Evolutionary conservation across 2,329 filamentous ascomycete species (phyloP), one percentile per base, ranked within the genome.

Genomic region (Pseudogymnoascus sp.): DNA sequence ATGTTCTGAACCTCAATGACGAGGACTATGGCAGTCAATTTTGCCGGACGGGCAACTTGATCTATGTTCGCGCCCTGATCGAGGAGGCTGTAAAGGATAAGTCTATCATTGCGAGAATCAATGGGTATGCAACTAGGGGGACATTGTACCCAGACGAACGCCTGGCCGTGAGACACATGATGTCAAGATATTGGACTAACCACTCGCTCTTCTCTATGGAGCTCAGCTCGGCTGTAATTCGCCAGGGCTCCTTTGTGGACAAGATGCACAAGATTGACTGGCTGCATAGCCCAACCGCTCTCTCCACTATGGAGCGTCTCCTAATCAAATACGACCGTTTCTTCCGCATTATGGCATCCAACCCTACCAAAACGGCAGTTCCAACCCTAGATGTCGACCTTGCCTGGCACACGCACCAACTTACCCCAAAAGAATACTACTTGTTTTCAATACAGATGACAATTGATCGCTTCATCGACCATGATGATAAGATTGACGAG

Each of bases 401-500:
- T 0, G 88, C 83, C 0, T 92, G 89, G 88, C 91, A 96, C 72
- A 93, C 89, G 0, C 89, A 93, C 53, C 88, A 93, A 72, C 82
- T 93, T 2, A 82, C 77, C 7, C 87, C 90, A 0, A 70, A 72
- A 2, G 70, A 76, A 3, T 95, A 95, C 75, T 87, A 84, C 68
- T 64, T 72, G 2, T 87, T 82, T 71, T 87, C 83, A 1, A 71
- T 80, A 1, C 62, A 61, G 0, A 72, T 73, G 21, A 81, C 80
- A 5, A 70, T 70, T 0, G 65, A 64, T 1, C 83, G 81, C 59
- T 90, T 91, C 70, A 82, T 93, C 68, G 86, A 93, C 71, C 91
- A 96, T 70, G 88, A 95, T 73, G 91, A 96, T 78, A 93, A 93
- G 75, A 85, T 96, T 21, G 85, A 87, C 59, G 87, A 92, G 69